Evolutionary conservation across 2,329 filamentous ascomycete species (phyloP), one percentile per base, ranked within the genome.

Genomic region (Pseudocercospora crystallina): DNA sequence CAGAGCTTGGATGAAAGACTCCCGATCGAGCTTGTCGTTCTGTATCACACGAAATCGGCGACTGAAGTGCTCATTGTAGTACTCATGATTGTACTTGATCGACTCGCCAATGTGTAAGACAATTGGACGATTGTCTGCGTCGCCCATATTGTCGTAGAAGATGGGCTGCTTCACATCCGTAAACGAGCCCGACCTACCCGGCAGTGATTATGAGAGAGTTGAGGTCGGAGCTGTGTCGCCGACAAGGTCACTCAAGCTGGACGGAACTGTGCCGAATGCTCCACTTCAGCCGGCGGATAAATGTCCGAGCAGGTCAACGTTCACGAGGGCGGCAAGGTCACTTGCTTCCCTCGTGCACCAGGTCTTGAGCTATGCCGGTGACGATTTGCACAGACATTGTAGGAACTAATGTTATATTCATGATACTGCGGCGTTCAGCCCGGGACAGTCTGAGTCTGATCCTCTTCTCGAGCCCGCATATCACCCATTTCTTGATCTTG

Each of bases 41-140:
- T 69, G 58, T 42, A 68, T 60, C 34, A 74, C 63, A 13, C 63
- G 58, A 55, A 73, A 74, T 13, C 63, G 66, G 9, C 49, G 43
- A 8, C 54, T 43, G 3, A 74, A 58, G 37, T 68, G 56, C 2
- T 60, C 51, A 7, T 48, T 30, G 57, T 74, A 73, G 1, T 73
- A 57, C 2, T 67, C 66, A 52, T 73, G 71, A 45, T 74, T 73
- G 71, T 72, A 74, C 42, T 67, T 63, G 32, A 72, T 70, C 38
- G 72, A 66, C 37, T 73, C 71, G 41, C 72, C 72, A 20, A 73
- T 66, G 43, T 74, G 72, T 2, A 74, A 64, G 12, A 74, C 61
- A 8, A 17, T 14, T 17, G 41, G 41, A 14, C 41, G 33, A 15
- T 33, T 10, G 10, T 34, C 41, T 34, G 31, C 41, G 33, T 43